Evolutionary conservation across 345 rosid genomes (phyloP).

Genomic region (Nephelium lappaceum): DNA sequence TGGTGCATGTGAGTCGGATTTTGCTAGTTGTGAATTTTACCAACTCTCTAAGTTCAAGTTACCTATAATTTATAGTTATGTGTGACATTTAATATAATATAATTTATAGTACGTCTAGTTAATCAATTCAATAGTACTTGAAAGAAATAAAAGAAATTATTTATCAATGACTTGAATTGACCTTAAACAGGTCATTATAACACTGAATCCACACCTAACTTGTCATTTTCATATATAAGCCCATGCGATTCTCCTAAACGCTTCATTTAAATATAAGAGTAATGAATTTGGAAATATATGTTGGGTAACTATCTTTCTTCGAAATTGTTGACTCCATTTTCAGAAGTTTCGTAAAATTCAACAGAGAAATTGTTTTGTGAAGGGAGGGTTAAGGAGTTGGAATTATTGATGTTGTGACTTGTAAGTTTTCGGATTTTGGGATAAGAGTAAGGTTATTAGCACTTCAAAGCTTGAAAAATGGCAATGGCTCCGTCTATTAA

Average conservation of each 20-base stretch:
- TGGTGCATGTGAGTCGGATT: not conserved
- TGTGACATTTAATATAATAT: not conserved
- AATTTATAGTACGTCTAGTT: not conserved
- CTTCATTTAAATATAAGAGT: too few relatives aligned
- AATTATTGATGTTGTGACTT: conserved; percentile 4
- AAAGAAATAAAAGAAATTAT: not conserved
- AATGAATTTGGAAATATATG: too few relatives aligned
- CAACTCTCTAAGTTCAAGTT: not conserved
- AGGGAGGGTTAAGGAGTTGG: too few relatives aligned
- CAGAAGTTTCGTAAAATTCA: too few relatives aligned
- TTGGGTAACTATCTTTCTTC: too few relatives aligned
- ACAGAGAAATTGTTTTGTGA: not conserved
- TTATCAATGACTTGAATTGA: not conserved
- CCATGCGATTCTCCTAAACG: too few relatives aligned
- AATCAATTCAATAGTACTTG: too few relatives aligned
- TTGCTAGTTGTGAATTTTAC: not conserved
- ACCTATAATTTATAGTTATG: too few relatives aligned
- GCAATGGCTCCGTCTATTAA: conserved; percentile 56
- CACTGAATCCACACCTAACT: not conserved
- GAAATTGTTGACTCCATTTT: too few relatives aligned
- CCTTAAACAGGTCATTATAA: not conserved
- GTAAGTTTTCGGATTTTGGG: not conserved
- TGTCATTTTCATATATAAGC: not conserved
- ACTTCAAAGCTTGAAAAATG: conserved; percentile 36
- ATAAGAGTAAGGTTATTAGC: not conserved